Conservation (phyloP, 2,329 filamentous ascomycete species). For the Elsinoe ampelina region DNA sequence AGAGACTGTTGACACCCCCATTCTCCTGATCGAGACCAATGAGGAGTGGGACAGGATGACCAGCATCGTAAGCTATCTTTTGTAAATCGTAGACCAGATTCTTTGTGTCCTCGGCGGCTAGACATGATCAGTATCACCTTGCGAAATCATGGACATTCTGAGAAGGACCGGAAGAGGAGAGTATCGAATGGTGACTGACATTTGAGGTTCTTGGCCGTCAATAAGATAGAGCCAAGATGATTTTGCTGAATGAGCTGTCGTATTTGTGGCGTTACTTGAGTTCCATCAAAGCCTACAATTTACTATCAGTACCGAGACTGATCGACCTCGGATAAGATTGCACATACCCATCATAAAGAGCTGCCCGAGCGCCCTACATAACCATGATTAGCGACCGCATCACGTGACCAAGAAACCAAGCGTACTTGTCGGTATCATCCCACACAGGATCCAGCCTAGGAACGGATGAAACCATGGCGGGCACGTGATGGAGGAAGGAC, state of each 20-base stretch:
- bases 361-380: constrained; percentile 36
- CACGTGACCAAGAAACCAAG: constrained; percentile 20
- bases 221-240: constrained; percentile 77
- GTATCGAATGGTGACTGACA: constrained; percentile 45
- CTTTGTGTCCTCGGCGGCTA: constrained; percentile 86
- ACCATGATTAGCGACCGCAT: constrained; percentile 27
- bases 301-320: constrained; percentile 17
- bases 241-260: constrained; percentile 70
- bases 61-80: constrained; percentile 80
- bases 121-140: not conserved
- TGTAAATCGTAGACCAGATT: constrained; percentile 83
- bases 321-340: not conserved
- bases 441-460: constrained; percentile 45
- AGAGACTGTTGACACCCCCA: constrained; percentile 92
- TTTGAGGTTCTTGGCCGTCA: constrained; percentile 79
- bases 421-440: constrained; percentile 69
- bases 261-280: constrained; percentile 73
- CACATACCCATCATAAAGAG: constrained; percentile 25
- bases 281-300: constrained; percentile 63
- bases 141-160: no score
- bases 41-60: constrained; percentile 77
- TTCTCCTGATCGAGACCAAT: constrained; percentile 97
- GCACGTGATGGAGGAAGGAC: not conserved
- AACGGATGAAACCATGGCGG: constrained; percentile 12
- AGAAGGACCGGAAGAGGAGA: no score